Evolutionary conservation across 805 yeast genomes (phyloP).

Genomic region (Candida quercuum): DNA sequence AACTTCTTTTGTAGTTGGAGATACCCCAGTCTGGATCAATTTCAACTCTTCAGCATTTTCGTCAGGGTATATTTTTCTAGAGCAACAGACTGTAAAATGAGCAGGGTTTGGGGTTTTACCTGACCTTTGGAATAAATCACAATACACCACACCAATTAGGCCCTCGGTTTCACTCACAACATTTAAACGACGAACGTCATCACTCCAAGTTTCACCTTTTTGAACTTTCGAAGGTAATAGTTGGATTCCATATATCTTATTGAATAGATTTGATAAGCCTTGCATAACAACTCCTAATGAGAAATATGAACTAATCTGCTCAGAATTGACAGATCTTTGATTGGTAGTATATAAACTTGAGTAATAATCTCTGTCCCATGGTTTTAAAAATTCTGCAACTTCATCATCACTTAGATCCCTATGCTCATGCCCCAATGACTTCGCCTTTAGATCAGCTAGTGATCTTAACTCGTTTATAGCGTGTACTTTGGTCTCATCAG

Average conservation of each 20-base stretch:
- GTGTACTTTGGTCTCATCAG: slow-evolving; percentile 42
- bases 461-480: slow-evolving; percentile 54
- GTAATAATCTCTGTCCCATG: slow-evolving; percentile 89
- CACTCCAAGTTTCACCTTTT: slow-evolving; percentile 83
- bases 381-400: slow-evolving; percentile 48
- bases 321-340: slow-evolving; percentile 30
- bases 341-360: slow-evolving; percentile 28
- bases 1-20: slow-evolving; percentile 34
- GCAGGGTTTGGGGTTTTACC: slow-evolving; percentile 84
- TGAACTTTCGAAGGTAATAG: slow-evolving; percentile 60
- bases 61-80: slow-evolving; percentile 65
- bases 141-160: slow-evolving; percentile 73
- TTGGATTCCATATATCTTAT: slow-evolving; percentile 68
- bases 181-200: slow-evolving; percentile 76
- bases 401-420: slow-evolving; percentile 29
- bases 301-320: slow-evolving; percentile 62
- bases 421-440: slow-evolving; percentile 19
- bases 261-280: slow-evolving; percentile 71
- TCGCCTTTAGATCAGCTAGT: slow-evolving; percentile 36
- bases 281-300: slow-evolving; percentile 83
- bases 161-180: slow-evolving; percentile 63
- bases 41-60: slow-evolving; percentile 37
- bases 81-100: slow-evolving; percentile 92
- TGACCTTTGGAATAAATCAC: slow-evolving; percentile 78
- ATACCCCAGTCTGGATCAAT: slow-evolving; percentile 28